Conservation (phyloP, 345 rosid genomes). For the Brassica juncea region DNA sequence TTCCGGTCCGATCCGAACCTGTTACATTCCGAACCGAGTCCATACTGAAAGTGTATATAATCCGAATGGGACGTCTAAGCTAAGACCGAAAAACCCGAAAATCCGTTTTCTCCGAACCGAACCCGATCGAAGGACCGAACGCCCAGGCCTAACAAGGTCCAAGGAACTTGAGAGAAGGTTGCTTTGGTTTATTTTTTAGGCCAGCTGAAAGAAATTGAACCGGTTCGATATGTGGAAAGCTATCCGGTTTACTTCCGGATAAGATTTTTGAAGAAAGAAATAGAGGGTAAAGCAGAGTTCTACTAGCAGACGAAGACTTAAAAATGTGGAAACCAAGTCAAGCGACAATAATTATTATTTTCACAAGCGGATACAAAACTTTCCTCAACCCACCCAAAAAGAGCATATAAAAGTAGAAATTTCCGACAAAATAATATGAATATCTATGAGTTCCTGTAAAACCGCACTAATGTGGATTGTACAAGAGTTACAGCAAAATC, state of each 20-base stretch:
- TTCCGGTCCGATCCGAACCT: background rate
- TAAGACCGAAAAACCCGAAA: background rate
- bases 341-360: background rate
- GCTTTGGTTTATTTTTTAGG: too few relatives aligned
- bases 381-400: background rate
- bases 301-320: background rate
- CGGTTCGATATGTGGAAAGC: background rate
- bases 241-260: conserved; percentile 1
- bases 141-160: background rate
- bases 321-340: background rate
- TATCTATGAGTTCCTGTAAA: background rate
- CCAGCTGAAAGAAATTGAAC: background rate
- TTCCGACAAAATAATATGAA: conserved; percentile 12
- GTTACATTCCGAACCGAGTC: background rate
- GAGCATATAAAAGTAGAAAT: background rate
- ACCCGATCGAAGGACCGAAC: background rate
- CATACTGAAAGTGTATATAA: background rate
- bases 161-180: too few relatives aligned
- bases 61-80: background rate
- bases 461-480: background rate
- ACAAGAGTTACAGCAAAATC: background rate
- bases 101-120: background rate
- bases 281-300: background rate
- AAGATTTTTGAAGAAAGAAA: too few relatives aligned
- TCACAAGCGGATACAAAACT: background rate